These are phyloP conservation scores for Phaeosphaeriaceae sp. DNA, from an alignment of 2,329 filamentous ascomycete genomes.

Conservation along the genomic window DNA sequence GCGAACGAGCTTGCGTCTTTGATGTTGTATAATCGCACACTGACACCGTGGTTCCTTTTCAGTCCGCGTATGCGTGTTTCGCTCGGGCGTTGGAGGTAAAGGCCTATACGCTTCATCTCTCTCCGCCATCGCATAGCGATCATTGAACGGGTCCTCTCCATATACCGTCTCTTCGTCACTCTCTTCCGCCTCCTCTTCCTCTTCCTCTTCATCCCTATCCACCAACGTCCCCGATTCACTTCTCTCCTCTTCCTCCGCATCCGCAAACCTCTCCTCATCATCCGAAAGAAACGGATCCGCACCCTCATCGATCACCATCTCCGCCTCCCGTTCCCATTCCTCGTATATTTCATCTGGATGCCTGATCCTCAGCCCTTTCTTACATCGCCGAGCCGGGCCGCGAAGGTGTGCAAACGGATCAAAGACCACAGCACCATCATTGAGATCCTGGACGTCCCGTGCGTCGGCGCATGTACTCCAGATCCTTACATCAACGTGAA, in stretches of 20 bases:
- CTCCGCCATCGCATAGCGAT: neutral
- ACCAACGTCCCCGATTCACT: slow-evolving; percentile 27
- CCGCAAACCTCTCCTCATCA: slow-evolving; percentile 12
- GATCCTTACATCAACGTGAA: slow-evolving; percentile 22
- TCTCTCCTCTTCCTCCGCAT: slow-evolving; percentile 3
- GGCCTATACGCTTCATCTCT: slow-evolving; percentile 8
- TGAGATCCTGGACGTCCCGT: neutral
- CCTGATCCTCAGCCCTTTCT: slow-evolving; percentile 23
- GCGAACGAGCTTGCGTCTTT: slow-evolving; percentile 12
- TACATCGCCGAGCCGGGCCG: slow-evolving; percentile 3
- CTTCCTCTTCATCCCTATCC: slow-evolving; percentile 7
- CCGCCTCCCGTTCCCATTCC: slow-evolving; percentile 23
- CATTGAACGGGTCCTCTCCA: slow-evolving; percentile 5
- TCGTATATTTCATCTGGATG: slow-evolving; percentile 31
- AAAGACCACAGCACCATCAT: slow-evolving; percentile 1
- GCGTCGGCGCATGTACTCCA: slow-evolving; percentile 28
- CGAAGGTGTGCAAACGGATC: slow-evolving; percentile 38
- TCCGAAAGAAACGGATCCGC: slow-evolving; percentile 9
- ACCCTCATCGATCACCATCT: slow-evolving; percentile 9
- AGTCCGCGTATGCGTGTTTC: no score
- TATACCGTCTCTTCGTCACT: neutral
- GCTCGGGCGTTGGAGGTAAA: neutral
- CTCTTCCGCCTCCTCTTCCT: slow-evolving; percentile 11
- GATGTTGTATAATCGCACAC: slow-evolving; percentile 24
- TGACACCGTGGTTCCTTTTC: slow-evolving; percentile 12